Base-by-base conservation (phyloP, 495 filamentous ascomycete genomes). In the Podospora anserina region DNA sequence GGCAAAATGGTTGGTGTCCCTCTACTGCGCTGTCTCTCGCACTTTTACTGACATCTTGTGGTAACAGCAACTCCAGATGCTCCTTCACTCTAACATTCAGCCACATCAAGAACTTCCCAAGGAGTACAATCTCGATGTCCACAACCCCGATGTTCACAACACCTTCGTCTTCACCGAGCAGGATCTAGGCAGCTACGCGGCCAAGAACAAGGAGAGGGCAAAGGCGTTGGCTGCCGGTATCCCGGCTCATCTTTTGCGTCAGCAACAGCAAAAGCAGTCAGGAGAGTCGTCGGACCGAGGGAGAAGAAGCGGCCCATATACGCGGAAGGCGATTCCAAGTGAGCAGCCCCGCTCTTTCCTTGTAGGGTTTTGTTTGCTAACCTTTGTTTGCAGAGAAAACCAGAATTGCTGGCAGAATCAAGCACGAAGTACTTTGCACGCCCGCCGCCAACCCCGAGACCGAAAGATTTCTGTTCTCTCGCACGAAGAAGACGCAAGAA, bases 151-250 rank as follows among this genome's bases (percentile, higher is more conserved):
- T 70, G 78, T 88, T 61, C 79, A 86, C 74, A 99, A 97, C 74
- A 94, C 91, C 7, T 97, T 88, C 74, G 79, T 97, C 55, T 98
- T 98, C 74, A 91, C 90, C 18, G 94, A 98, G 78, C 93, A 95
- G 76, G 91, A 98, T 75, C 84, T 96, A 26, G 90, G 93, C 2
- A 92, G 91, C 30, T 93, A 88, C 74, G 88, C 88, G 67, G 84
- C 84, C 18, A 88, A 85, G 74, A 82, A 79, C 76, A 84, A 80
- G 72, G 80, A 76, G 70, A 80, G 77, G 72, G 85, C 81, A 62
- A 80, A 81, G 23, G 80, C 80, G 5, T 73, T 81, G 4, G 84
- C 79, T 13, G 79, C 74, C 66, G 83, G 83, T 66, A 84, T 85
- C 66, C 85, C 83, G 44, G 75, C 79, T 15, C 79, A 84, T 67